These are phyloP conservation scores for Torulaspora delbrueckii DNA, from an alignment of 805 yeast genomes.

Conservation along the genomic window DNA sequence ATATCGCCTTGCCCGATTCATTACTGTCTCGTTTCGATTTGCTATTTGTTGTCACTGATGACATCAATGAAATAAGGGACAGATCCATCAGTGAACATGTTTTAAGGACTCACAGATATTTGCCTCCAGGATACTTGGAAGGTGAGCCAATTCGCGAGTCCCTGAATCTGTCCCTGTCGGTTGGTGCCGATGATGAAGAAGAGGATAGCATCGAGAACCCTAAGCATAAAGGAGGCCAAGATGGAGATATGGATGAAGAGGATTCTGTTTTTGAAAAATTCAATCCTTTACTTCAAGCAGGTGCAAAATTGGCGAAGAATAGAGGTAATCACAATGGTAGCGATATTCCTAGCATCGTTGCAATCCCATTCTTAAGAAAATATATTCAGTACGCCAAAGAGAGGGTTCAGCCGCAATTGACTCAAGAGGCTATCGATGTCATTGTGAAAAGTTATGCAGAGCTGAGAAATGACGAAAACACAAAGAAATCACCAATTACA, in stretches of 20 bases:
- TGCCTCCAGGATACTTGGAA: constrained; percentile 82
- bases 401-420: constrained; percentile 74
- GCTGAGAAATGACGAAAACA: constrained; percentile 75
- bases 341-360: constrained; percentile 46
- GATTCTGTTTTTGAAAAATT: constrained; percentile 74
- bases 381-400: constrained; percentile 92
- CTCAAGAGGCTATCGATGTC: constrained; percentile 70
- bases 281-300: constrained; percentile 77
- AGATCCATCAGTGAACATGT: constrained; percentile 91
- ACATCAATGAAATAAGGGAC: constrained; percentile 78
- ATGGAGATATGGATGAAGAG: constrained; percentile 44
- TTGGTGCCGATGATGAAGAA: constrained; percentile 57
- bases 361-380: constrained; percentile 83
- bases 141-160: constrained; percentile 91
- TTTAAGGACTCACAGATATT: constrained; percentile 82
- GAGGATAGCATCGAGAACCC: constrained; percentile 30
- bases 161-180: constrained; percentile 64
- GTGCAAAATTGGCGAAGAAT: constrained; percentile 48
- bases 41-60: constrained; percentile 92
- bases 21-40: constrained; percentile 94
- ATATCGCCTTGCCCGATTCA: constrained; percentile 95
- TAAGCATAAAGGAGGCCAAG: constrained; percentile 24
- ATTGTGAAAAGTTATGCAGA: constrained; percentile 77
- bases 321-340: constrained; percentile 35
- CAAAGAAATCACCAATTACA: constrained; percentile 87